Base-by-base conservation (phyloP, 768 basidiomycete species). In the Coprinellus micaceus region DNA sequence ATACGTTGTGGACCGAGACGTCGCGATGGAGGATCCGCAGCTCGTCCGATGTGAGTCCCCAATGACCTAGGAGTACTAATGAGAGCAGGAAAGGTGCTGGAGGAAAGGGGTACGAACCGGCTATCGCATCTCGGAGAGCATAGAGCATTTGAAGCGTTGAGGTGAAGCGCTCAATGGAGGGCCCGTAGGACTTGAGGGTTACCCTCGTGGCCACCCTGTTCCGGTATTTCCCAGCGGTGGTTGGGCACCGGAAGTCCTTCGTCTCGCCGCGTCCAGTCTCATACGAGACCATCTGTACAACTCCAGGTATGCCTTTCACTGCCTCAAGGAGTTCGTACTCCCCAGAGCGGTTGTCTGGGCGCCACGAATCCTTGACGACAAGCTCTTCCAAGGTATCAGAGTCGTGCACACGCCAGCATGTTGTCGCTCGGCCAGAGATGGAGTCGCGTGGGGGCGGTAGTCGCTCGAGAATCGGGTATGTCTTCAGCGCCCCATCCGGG, bases 51-150 rank as follows among this genome's bases (percentile, higher is more conserved):
- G 33, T 7, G 7, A 50, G 48, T 11, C 33, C 15, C 15, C 19
- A 11, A 21, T 50, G 48, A 13, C 48, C 48, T 50, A 22, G 13
- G 33, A n/a, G 21, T 6, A 17, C 6, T 3, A 17, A 17, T 15
- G 6, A 30, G 10, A 10, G 33, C 6, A 21, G 11, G 12, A 15
- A 15, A 21, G 25, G 6, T 19, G 9, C 19, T 29, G 10, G 6
- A 3, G 15, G 26, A 26, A 41, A 11, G 28, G 1, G 30, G 13
- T 6, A 33, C 58, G 43, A 30, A 62, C 61, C 61, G 12, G 36
- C 51, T 5, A 59, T 46, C 7, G 60, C 60, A 33, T 61, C 60
- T 5, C 54, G 54, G 30, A 61, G 33, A 5, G 51, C 60, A 11
- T 41, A 17, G 13, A 61, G 39, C 24, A 57, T 37, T 12, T 56